Evolutionary conservation across 179 eudicot genomes (phyloP).

Genomic region (Carnegiea gigantea): DNA sequence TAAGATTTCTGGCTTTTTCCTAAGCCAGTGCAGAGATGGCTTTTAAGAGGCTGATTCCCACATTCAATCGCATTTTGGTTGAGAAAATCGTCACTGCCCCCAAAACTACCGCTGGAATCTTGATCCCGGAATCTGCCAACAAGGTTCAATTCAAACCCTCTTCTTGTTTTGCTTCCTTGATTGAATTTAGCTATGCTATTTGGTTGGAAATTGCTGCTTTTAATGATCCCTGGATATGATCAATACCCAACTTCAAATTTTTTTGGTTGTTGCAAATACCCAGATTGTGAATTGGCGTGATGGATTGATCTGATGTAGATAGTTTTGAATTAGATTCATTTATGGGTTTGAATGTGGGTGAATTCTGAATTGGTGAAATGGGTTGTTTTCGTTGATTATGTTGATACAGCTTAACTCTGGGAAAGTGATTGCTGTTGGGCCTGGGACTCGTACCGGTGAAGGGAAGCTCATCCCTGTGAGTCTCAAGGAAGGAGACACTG

Average conservation of each 20-base stretch:
- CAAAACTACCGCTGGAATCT: constrained; percentile 54
- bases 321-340: not conserved
- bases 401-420: constrained; percentile 67
- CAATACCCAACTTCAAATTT: not conserved
- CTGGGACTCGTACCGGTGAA: constrained; percentile 44
- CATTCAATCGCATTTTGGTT: constrained; percentile 48
- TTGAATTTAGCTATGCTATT: not conserved
- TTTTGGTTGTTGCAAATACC: not conserved
- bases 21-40: constrained; percentile 28
- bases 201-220: not conserved
- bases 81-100: constrained; percentile 55
- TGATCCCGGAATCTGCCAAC: constrained; percentile 51
- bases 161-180: not conserved
- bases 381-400: not conserved
- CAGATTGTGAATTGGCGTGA: not conserved
- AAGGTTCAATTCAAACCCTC: constrained; percentile 28
- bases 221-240: not conserved
- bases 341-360: not conserved
- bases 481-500: constrained; percentile 82
- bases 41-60: constrained; percentile 43
- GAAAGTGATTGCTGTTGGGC: constrained; percentile 76
- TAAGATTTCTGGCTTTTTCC: not conserved
- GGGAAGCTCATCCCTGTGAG: constrained; percentile 61
- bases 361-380: not conserved
- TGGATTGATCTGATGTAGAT: not conserved